Evolutionary conservation across 2,329 filamentous ascomycete species (phyloP).

Genomic region (Hymenoscyphus fraxineus): DNA sequence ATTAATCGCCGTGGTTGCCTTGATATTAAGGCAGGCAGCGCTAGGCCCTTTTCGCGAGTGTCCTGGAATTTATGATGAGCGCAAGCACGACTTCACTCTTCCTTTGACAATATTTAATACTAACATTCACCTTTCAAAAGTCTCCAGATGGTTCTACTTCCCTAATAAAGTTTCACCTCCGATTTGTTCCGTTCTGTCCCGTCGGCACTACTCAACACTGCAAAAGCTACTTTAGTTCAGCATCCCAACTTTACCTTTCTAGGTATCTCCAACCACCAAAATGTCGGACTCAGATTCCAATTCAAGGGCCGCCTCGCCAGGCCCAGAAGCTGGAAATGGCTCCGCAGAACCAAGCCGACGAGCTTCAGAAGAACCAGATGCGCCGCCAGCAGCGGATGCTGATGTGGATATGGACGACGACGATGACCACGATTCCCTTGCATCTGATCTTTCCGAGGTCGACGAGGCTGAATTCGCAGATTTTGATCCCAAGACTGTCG

Average conservation of each 20-base stretch:
- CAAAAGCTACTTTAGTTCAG: not conserved
- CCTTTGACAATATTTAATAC: conserved; percentile 3
- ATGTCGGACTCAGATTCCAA: conserved; percentile 31
- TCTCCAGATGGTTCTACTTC: not conserved
- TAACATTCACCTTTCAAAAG: not conserved
- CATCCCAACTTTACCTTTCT: not conserved
- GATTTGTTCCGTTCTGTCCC: no score
- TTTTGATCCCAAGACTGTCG: conserved; percentile 61
- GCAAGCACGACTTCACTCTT: not conserved
- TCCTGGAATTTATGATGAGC: not conserved
- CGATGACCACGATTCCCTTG: conserved; percentile 33
- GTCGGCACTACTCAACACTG: no score
- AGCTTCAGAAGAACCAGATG: conserved; percentile 25
- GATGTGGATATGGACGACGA: conserved; percentile 30
- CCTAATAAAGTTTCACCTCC: no score
- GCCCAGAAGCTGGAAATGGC: conserved; percentile 24
- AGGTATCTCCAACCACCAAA: conserved; percentile 5
- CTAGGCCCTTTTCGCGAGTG: not conserved
- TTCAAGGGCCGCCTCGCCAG: conserved; percentile 24
- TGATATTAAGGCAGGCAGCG: not conserved
- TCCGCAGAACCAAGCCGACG: conserved; percentile 19
- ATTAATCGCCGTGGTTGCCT: conserved; percentile 11
- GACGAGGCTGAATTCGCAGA: conserved; percentile 68
- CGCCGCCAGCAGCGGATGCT: conserved; percentile 28
- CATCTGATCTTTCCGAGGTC: conserved; percentile 60